A percentile compares a stretch with the other conserved stretches of the same genome.
Conservation (phyloP, 306 rosid species). For the Begonia peltatifolia region DNA sequence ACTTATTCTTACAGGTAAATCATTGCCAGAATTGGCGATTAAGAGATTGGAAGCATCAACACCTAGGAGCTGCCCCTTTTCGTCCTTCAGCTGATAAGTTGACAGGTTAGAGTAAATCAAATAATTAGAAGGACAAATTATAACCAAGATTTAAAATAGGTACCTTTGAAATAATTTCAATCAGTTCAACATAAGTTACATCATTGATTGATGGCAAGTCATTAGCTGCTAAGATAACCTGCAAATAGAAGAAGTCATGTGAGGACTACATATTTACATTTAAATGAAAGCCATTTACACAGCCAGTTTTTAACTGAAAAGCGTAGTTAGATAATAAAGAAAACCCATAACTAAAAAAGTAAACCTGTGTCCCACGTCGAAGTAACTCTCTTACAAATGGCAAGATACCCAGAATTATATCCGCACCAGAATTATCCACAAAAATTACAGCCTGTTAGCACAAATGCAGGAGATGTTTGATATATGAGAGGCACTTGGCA, state of each 20-base stretch:
- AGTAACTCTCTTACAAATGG: conserved; percentile 96
- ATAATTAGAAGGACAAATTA: not conserved
- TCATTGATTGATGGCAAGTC: conserved; percentile 97
- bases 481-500: conserved; percentile 2
- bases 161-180: conserved; percentile 75
- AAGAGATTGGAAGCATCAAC: conserved; percentile 66
- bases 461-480: conserved; percentile 15
- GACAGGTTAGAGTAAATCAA: conserved; percentile 16
- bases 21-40: conserved; percentile 85
- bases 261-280: no score
- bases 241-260: conserved; percentile 9
- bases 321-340: not conserved
- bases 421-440: conserved; percentile 98
- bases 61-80: conserved; percentile 44
- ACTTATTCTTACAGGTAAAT: conserved; percentile 69
- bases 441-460: conserved; percentile 64
- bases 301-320: no score
- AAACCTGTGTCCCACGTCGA: conserved; percentile 77
- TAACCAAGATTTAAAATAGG: not conserved
- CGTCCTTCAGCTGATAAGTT: conserved; percentile 70
- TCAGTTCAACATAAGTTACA: conserved; percentile 60
- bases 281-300: no score
- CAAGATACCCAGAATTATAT: conserved; percentile 78
- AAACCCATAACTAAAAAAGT: conserved; percentile 10
- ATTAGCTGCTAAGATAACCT: conserved; percentile 97